Percentiles rank a stretch among this genome's conserved stretches.
phyloP scores from a whole-genome alignment of 805 yeast species.

The Kluyveromyces lactis region DNA sequence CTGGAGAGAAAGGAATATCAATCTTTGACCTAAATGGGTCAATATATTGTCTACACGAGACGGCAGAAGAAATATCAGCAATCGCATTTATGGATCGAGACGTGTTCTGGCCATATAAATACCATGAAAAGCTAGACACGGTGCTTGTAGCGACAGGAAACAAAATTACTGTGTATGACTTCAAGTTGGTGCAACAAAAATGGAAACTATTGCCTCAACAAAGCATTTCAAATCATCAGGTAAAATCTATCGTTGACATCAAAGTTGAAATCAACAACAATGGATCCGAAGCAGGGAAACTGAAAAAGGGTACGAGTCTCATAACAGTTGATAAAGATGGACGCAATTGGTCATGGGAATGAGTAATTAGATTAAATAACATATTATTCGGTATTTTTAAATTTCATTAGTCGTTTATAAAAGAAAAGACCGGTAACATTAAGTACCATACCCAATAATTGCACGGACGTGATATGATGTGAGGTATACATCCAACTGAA shows the following conservation, averaged over 20 bases:
- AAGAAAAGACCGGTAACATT: slow-evolving; percentile 51
- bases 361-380: slow-evolving; percentile 43
- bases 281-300: no score
- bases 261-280: no score
- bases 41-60: slow-evolving; percentile 21
- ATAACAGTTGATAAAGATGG: neutral
- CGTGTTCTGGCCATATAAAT: slow-evolving; percentile 13
- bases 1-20: slow-evolving; percentile 10
- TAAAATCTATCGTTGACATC: slow-evolving; percentile 9
- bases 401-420: slow-evolving; percentile 41
- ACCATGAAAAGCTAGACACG: slow-evolving; percentile 30
- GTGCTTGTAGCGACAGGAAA: slow-evolving; percentile 31
- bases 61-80: slow-evolving; percentile 20
- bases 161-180: slow-evolving; percentile 24
- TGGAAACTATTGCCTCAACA: slow-evolving; percentile 21
- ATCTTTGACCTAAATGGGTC: slow-evolving; percentile 51
- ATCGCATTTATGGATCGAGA: slow-evolving; percentile 20
- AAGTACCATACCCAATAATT: slow-evolving; percentile 41
- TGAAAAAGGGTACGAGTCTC: no score
- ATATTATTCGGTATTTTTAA: neutral
- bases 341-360: slow-evolving; percentile 34
- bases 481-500: slow-evolving; percentile 65
- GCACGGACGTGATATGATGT: slow-evolving; percentile 37
- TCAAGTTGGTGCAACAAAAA: slow-evolving; percentile 10
- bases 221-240: slow-evolving; percentile 16